A percentile compares a stretch with the other conserved stretches of the same genome.
phyloP scores from a whole-genome alignment of 1,139 yeast genomes.

The Sugiyamaella neomexicana region DNA sequence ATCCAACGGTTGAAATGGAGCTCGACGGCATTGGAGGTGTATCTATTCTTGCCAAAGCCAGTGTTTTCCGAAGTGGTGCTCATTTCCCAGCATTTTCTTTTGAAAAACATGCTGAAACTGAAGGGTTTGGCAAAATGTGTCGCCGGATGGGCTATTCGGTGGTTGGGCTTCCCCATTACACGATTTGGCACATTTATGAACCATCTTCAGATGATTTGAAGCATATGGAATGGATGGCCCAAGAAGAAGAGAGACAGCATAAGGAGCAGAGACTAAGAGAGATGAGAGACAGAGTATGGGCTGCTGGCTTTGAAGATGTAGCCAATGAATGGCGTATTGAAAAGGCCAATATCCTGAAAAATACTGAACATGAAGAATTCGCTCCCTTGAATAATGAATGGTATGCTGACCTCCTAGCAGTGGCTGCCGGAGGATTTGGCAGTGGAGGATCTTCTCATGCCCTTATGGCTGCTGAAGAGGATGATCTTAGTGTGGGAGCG shows the following conservation, averaged over 20 bases:
- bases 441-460: slow-evolving; percentile 10
- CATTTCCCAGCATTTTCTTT: slow-evolving; percentile 91
- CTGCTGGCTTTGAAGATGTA: slow-evolving; percentile 73
- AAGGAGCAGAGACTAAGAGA: slow-evolving; percentile 66
- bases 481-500: slow-evolving; percentile 18
- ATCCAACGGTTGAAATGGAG: slow-evolving; percentile 83
- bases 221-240: slow-evolving; percentile 97
- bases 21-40: slow-evolving; percentile 93
- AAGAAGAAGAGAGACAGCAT: slow-evolving; percentile 74
- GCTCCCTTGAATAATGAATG: slow-evolving; percentile 26
- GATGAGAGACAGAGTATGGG: slow-evolving; percentile 74
- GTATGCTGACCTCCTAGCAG: slow-evolving; percentile 24
- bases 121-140: slow-evolving; percentile 86
- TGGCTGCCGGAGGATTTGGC: slow-evolving; percentile 11
- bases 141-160: slow-evolving; percentile 80
- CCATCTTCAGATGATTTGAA: slow-evolving; percentile 83
- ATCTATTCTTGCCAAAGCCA: slow-evolving; percentile 75
- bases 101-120: slow-evolving; percentile 90
- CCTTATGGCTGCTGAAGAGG: slow-evolving; percentile 15
- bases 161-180: slow-evolving; percentile 84
- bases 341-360: slow-evolving; percentile 64
- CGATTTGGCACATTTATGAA: slow-evolving; percentile 90
- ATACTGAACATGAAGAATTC: slow-evolving; percentile 54
- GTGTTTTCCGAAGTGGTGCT: slow-evolving; percentile 75
- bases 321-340: slow-evolving; percentile 67